Base-by-base conservation (phyloP, 345 rosid genomes). In the Salix purpurea region DNA sequence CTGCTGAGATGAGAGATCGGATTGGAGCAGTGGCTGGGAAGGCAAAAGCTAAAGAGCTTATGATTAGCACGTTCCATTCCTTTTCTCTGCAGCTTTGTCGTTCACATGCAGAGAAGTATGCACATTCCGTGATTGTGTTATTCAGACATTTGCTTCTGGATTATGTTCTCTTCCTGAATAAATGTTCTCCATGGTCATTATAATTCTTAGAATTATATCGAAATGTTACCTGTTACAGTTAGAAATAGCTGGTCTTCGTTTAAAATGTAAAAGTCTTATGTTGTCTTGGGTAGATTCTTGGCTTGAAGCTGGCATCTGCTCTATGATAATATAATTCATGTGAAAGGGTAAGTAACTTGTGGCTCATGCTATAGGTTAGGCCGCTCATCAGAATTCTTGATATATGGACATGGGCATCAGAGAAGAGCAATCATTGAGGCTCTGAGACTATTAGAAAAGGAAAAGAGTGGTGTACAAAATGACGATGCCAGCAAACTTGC, bases 371-470 rank as follows among this genome's bases (percentile, higher is more conserved):
- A 71, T 76, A 94, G 97, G 90, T 78, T 94, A 79, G 92, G 82
- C 67, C 95, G 98, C 76, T 89, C 98, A 54, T 52, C 92, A 74
- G 98, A 94, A 52, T 94, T 94, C 84, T 85, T 89, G 81, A 85
- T 94, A 76, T 94, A 87, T 83, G 97, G 97, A 40, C 94, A 89
- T 76, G 94, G 97, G 74, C 98, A 92, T 80, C 97, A 94, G 83
- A 90, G 98, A 84, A 87, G 94, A 87, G 97, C 97, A 84, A 85
- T 92, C 69, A 90, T 92, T 82, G 98, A 94, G 87, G 98, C 98
- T 24, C 79, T 88, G 80, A 88, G 98, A 74, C 72, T 94, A 78
- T 79, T 84, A 37, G 95, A 88, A 76, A 88, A 85, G 68, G 97
- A 84, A 84, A 92, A 87, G 39, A 77, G 77, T 73, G 78, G 67